Evolutionary conservation across 2,329 filamentous ascomycete genomes (phyloP), one percentile per base, ranked within the genome.

Genomic region (Sclerotinia trifoliorum): DNA sequence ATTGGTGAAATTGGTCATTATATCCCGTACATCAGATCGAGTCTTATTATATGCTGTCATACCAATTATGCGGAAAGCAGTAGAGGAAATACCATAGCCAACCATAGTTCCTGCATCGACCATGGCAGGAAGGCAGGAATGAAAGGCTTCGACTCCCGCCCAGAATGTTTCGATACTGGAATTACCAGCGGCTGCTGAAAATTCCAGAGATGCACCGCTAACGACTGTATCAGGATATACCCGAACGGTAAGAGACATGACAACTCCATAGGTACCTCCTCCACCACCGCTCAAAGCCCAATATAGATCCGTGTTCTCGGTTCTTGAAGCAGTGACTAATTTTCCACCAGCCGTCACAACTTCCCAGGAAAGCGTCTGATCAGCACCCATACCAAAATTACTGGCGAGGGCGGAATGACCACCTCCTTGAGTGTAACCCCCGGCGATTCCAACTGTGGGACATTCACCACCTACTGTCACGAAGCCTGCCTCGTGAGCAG

Each of bases 241-340:
- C 70, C 83, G 84, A 52, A 83, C 78, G 0, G 84, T 88, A 75
- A 88, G 80, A 2, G 83, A 85, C 21, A 82, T 76, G 1, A 89
- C 84, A 2, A 88, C 80, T 2, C 80, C 87, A 71, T 84, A 90
- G 42, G 81, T 88, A 21, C 86, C 85, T 13, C 82, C 84, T 2
- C 88, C 87, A 0, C 87, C 86, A 4, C 87, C 86, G 54, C 80
- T 80, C 1, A 89, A 77, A 1, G 87, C 88, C 87, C 87, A 90
- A 78, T 86, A 90, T 1, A 90, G 79, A 64, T 89, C 87, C 0
- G 79, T 68, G 71, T 89, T 84, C 44, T 82, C 70, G 0, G 73
- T 74, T 0, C 78, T 80, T 5, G 80, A 83, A 0, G 85, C 85
- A 2, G 76, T 81, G 1, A 87, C 70, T n/a, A 82, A 73, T 21